These are phyloP conservation scores for Fusarium tanahbumbuense DNA, from an alignment of 2,329 filamentous ascomycete genomes.

Conservation along the genomic window DNA sequence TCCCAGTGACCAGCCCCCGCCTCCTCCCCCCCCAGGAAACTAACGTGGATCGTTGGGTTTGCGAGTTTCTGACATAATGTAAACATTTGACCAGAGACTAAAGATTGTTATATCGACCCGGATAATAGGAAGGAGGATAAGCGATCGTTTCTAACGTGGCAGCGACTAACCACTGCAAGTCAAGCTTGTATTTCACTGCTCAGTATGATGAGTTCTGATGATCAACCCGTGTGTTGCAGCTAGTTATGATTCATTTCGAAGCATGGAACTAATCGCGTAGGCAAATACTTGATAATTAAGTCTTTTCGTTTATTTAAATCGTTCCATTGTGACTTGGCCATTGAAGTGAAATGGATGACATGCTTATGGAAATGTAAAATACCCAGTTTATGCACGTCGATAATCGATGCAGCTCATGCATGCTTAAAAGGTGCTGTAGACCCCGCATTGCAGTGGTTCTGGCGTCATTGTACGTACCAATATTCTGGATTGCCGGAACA, in stretches of 20 bases:
- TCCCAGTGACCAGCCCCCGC: constrained; percentile 71
- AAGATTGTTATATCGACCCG: constrained; percentile 11
- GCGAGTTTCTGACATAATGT: constrained; percentile 20
- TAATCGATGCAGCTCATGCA: constrained; percentile 37
- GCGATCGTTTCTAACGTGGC: constrained; percentile 31
- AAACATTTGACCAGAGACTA: constrained; percentile 4
- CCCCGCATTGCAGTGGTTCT: constrained; percentile 33
- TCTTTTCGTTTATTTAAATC: constrained; percentile 22
- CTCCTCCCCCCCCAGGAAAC: constrained; percentile 68
- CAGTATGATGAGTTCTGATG: constrained; percentile 11
- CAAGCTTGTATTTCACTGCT: constrained; percentile 19
- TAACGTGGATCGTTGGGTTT: constrained; percentile 13
- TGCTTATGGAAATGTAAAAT: constrained; percentile 9
- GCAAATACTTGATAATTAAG: constrained; percentile 39
- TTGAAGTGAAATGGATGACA: neutral
- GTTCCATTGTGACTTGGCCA: neutral
- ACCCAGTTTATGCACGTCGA: constrained; percentile 31
- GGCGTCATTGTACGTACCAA: constrained; percentile 38
- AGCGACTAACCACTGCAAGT: constrained; percentile 37
- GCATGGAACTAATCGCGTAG: constrained; percentile 45
- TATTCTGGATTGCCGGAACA: constrained; percentile 6
- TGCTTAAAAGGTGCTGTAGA: constrained; percentile 16
- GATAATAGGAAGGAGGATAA: constrained; percentile 5
- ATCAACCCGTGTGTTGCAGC: constrained; percentile 21
- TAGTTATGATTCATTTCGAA: constrained; percentile 24